Conservation (phyloP, 441 rosid species). For the Pelargonium citronellum region DNA sequence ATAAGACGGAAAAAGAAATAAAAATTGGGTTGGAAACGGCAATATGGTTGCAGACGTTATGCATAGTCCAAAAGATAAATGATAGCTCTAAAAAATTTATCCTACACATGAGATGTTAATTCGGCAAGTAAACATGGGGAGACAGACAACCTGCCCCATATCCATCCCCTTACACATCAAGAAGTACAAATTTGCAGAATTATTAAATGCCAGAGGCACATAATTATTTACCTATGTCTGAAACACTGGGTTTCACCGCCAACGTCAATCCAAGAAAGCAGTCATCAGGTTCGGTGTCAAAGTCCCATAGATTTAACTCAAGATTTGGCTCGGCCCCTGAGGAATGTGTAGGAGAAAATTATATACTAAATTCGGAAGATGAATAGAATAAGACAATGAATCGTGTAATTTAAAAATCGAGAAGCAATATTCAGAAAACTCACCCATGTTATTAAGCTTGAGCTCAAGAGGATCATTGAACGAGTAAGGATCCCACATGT, state of each 20-base stretch:
- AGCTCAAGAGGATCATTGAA: constrained; percentile 70
- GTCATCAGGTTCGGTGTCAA: constrained; percentile 67
- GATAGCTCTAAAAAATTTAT: no score
- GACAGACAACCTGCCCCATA: no score
- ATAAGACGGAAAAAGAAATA: no score
- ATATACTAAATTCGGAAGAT: constrained; percentile 2
- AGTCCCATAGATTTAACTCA: constrained; percentile 92
- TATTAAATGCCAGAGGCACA: background rate
- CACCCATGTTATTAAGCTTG: constrained; percentile 68
- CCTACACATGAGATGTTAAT: no score
- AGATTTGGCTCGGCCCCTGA: constrained; percentile 76
- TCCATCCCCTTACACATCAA: no score
- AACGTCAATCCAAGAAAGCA: constrained; percentile 87
- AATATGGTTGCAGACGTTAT: no score
- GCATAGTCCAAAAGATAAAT: no score
- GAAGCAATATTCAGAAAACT: constrained; percentile 17
- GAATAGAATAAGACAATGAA: background rate
- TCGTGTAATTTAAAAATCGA: background rate
- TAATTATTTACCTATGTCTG: constrained; percentile 51
- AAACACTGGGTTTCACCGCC: constrained; percentile 77
- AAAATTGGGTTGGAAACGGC: no score
- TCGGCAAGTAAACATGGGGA: no score
- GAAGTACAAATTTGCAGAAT: no score
- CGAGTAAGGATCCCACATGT: constrained; percentile 55
- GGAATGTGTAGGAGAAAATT: constrained; percentile 15